A percentile compares a stretch with the other conserved stretches of the same genome.
These are phyloP conservation scores for Podila minutissima DNA, from an alignment of 192 early-diverging fungal genomes.

Conservation along the genomic window DNA sequence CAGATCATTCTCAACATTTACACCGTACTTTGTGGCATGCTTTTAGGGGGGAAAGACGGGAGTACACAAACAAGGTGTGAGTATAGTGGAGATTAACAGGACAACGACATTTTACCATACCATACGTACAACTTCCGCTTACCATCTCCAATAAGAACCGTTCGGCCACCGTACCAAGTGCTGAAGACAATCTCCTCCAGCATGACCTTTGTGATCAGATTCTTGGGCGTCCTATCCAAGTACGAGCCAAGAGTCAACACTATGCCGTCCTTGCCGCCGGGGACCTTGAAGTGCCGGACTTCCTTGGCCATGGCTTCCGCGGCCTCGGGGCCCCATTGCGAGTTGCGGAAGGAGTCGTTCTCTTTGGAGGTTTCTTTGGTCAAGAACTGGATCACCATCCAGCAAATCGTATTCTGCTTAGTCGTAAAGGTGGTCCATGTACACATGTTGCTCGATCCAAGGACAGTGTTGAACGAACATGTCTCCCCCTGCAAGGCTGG, in stretches of 20 bases:
- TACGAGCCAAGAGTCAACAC: background rate
- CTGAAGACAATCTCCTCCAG: conserved; percentile 10
- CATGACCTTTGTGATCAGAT: background rate
- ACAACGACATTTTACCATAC: background rate
- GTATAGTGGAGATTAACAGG: no score
- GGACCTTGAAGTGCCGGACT: background rate
- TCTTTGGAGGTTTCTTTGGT: background rate
- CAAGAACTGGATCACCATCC: background rate
- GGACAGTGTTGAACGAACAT: background rate
- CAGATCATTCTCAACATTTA: background rate
- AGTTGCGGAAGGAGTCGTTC: background rate
- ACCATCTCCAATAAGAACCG: conserved; percentile 16
- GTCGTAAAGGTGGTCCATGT: background rate
- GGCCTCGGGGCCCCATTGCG: background rate
- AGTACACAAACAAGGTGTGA: background rate
- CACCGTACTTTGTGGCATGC: background rate
- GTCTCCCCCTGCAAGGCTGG: background rate
- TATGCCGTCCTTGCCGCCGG: background rate
- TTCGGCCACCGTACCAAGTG: conserved; percentile 2
- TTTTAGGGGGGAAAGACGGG: background rate
- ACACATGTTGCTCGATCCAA: background rate
- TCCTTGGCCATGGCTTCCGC: background rate
- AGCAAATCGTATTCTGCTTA: background rate
- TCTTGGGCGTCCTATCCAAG: background rate
- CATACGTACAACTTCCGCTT: background rate